Evolutionary conservation across 163 green algal species (phyloP), one percentile per base, ranked within the genome.

Genomic region (Smithsoniella earleae): DNA sequence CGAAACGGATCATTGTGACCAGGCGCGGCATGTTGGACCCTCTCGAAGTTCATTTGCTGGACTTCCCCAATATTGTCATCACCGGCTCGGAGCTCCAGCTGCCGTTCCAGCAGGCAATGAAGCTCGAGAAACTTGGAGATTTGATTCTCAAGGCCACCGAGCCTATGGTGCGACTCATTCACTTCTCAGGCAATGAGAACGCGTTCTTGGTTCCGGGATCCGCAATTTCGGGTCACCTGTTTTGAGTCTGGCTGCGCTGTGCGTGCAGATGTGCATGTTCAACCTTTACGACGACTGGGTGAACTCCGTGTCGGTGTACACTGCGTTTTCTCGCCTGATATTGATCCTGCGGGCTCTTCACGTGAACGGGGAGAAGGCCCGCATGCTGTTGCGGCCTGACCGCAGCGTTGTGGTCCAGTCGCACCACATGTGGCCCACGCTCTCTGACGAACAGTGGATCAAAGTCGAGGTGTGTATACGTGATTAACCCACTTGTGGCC

Each of bases 261-360:
- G 49, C 13, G 91, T 92, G 75, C 90, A 96, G 86, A 98, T 99
- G 94, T 89, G 98, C 73, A 86, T 99, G 49, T 99, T 99, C 90
- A 98, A 99, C 91, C 91, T 99, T 78, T 99, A 98, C 84, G 94
- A 99, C 80, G 94, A 99, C 89, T 99, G 94, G 94, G 88, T 98
- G 38, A 93, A 94, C 76, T 95, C 89, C 46, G 95, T 99, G 78
- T 92, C 81, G 52, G 95, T 82, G 37, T 96, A 95, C 87, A 96
- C 90, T 1, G 90, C 90, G 28, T 96, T 96, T 82, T 89, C 75
- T 25, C 66, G 78, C 77, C 88, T 99, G 38, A 95, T 99, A 75
- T 87, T 99, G 73, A 99, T 99, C 83, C 88, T 99, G 75, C 82
- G 94, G 37, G 88, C 93, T 3, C 86, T 98, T 78, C 94, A 98